Evolutionary conservation across 202 grass and related monocot species (phyloP), one percentile per base, ranked within the genome.

Genomic region (Zizania palustris): DNA sequence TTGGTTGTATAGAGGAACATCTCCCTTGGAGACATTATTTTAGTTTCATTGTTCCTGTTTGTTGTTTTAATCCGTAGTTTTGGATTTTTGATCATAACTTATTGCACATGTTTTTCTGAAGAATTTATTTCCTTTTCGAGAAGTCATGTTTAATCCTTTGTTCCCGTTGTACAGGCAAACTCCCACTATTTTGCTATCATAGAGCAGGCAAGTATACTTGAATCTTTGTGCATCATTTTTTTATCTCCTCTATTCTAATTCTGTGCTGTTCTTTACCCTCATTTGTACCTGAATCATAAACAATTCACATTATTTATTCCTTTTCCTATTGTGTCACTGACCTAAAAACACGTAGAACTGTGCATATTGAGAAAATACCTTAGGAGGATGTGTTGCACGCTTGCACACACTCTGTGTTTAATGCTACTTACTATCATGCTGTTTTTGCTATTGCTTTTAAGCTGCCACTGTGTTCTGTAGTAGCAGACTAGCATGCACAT

Each of bases 121-220:
- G 6, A 42, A 7, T 66, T 36, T 73, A 9, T 37, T 45, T 76
- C 13, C 43, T 49, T 78, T 68, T 57, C 11, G 39, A 61, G 10
- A 69, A 68, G 16, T 4, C 65, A 58, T 39, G 41, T 79, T 80
- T 67, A 76, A 73, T 56, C 58, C 12, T 1, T 9, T 71, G 48
- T 7, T 88, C 86, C 57, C 65, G 76, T 70, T 65, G 73, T 91
- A 71, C 93, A 97, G 93, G 93, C 94, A 36, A 97, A 97, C 65
- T 97, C 95, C 38, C 95, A 97, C 83, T 97, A 94, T 80, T 94
- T 90, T 82, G 89, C 95, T 69, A 92, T 97, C 71, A 94, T 97
- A 81, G 95, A 97, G 53, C 95, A 97, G 95, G 95, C 88, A 94
- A 78, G 68, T 63, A 55, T 20, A 81, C 45, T 71, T 4, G 38